Evolutionary conservation across 2,329 filamentous ascomycete species (phyloP).

Genomic region (Colletotrichum neosansevieriae): DNA sequence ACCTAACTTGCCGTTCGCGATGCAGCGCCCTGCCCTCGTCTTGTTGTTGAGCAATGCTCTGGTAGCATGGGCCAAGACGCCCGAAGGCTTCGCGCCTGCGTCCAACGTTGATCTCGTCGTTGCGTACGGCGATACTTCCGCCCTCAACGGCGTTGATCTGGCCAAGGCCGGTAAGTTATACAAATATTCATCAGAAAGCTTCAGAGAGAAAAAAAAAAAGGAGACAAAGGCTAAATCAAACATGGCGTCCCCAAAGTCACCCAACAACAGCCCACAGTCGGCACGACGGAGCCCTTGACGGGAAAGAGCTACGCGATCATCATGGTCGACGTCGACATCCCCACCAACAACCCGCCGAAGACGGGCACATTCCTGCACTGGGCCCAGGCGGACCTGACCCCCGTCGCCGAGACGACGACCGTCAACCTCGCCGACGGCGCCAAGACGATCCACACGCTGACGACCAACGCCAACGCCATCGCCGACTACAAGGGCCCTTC

Average conservation of each 20-base stretch:
- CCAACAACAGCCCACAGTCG: constrained; percentile 22
- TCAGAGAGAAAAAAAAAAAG: too few species aligned
- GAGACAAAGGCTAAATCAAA: too few species aligned
- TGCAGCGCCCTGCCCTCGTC: constrained; percentile 18
- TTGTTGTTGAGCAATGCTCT: constrained; percentile 22
- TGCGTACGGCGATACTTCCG: constrained; percentile 50
- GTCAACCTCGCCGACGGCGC: constrained; percentile 21
- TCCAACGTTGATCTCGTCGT: constrained; percentile 54
- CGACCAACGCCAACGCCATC: constrained; percentile 32
- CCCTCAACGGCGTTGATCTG: constrained; percentile 53
- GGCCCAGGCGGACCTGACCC: constrained; percentile 54
- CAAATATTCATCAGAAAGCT: too few species aligned
- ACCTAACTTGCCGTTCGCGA: neutral
- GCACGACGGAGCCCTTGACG: constrained; percentile 29
- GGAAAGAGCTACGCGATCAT: constrained; percentile 53
- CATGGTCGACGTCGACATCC: constrained; percentile 60
- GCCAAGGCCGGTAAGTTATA: constrained; percentile 49
- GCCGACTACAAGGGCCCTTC: constrained; percentile 50
- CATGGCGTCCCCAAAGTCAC: constrained; percentile 7
- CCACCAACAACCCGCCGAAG: constrained; percentile 45
- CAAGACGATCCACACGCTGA: constrained; percentile 12
- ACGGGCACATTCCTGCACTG: constrained; percentile 61
- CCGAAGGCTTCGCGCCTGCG: constrained; percentile 54
- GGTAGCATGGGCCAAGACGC: constrained; percentile 53
- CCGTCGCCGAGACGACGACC: constrained; percentile 3